These are phyloP conservation scores for Penicillium maclennaniae DNA, from an alignment of 495 filamentous ascomycete species.

Conservation along the genomic window DNA sequence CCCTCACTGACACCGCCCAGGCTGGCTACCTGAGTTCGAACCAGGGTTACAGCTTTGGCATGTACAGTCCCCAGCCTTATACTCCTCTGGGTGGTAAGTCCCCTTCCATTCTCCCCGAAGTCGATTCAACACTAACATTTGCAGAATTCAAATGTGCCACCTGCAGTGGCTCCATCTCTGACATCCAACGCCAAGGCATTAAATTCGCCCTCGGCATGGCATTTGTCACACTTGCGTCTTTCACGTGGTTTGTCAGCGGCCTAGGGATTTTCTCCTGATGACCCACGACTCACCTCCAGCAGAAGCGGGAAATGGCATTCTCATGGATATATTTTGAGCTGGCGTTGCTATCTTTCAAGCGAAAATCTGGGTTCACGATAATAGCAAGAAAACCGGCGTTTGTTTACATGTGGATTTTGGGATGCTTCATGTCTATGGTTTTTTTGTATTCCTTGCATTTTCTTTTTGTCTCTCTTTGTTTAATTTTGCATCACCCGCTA, in stretches of 20 bases:
- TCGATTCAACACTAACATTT: conserved; percentile 16
- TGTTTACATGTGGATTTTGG: conserved; percentile 14
- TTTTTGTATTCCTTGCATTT: background rate
- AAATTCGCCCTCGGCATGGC: conserved; percentile 73
- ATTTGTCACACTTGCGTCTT: conserved; percentile 70
- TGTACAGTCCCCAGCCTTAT: conserved; percentile 72
- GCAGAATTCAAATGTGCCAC: conserved; percentile 59
- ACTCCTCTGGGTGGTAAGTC: conserved; percentile 56
- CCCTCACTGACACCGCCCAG: conserved; percentile 56
- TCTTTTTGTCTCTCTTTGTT: conserved; percentile 6
- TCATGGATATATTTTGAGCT: conserved; percentile 22
- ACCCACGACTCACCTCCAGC: background rate
- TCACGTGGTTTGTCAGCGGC: conserved; percentile 82
- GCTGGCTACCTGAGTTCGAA: conserved; percentile 70
- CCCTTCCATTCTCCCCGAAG: background rate
- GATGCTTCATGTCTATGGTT: conserved; percentile 1
- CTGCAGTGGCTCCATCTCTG: conserved; percentile 66
- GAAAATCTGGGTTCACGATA: conserved; percentile 27
- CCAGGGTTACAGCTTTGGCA: conserved; percentile 65
- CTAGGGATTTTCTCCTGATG: conserved; percentile 52
- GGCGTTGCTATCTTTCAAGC: conserved; percentile 19
- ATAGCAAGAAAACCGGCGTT: conserved; percentile 31
- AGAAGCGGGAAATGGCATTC: conserved; percentile 7
- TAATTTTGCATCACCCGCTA: background rate
- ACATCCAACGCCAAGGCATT: conserved; percentile 61